These are phyloP conservation scores for Aciculosporium take DNA, from an alignment of 2,329 filamentous ascomycete genomes.

Conservation along the genomic window DNA sequence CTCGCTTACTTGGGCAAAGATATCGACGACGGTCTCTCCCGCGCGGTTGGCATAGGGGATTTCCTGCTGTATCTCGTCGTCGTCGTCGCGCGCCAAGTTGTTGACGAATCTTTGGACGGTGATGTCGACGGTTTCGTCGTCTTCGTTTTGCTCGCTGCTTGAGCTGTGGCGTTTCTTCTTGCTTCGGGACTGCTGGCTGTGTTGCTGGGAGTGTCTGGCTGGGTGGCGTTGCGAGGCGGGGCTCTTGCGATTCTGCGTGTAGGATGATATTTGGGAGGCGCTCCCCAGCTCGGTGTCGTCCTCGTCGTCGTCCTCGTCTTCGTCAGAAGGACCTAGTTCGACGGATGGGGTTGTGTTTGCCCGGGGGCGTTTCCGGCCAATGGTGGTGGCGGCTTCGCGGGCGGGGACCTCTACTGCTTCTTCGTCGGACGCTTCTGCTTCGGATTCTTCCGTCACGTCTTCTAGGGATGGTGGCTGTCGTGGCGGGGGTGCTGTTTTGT, in stretches of 20 bases:
- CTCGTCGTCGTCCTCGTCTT: constrained; percentile 14
- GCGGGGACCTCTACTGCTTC: constrained; percentile 31
- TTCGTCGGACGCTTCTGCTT: constrained; percentile 12
- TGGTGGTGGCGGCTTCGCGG: constrained; percentile 25
- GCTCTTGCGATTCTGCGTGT: constrained; percentile 17
- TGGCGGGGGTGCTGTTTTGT: background rate
- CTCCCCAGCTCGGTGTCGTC: constrained; percentile 14
- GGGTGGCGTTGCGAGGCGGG: constrained; percentile 29
- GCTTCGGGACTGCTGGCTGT: constrained; percentile 9
- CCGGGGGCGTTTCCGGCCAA: constrained; percentile 31
- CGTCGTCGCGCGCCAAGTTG: constrained; percentile 26
- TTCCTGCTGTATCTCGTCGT: constrained; percentile 32
- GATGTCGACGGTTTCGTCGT: constrained; percentile 34
- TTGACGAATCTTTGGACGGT: constrained; percentile 45
- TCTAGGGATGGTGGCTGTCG: background rate
- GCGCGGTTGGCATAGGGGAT: constrained; percentile 39
- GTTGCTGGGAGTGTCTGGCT: constrained; percentile 3
- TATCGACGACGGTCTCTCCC: constrained; percentile 48
- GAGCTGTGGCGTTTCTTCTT: constrained; percentile 12
- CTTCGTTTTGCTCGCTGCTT: constrained; percentile 12
- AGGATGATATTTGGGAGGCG: constrained; percentile 1
- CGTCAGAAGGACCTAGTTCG: constrained; percentile 22
- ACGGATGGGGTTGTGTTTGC: constrained; percentile 23
- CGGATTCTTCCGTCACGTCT: background rate
- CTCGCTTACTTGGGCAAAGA: constrained; percentile 45